Conservation (phyloP, 257 asterid genomes). For the Ilex asprella region DNA sequence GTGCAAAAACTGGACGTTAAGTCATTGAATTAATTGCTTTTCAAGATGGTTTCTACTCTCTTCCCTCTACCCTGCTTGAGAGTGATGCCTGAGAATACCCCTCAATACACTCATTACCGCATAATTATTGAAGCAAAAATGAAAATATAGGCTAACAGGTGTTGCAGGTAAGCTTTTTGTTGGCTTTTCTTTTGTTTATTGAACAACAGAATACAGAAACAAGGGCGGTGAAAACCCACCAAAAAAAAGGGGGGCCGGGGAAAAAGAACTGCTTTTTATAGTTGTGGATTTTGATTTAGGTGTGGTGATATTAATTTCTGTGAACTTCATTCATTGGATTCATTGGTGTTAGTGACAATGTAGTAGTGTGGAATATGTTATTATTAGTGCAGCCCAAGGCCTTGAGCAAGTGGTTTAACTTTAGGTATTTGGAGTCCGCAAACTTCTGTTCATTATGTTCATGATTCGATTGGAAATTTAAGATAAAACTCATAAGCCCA, state of each 20-base stretch:
- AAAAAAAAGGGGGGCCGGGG: not conserved
- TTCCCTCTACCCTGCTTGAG: conserved; percentile 11
- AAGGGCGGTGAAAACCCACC: not conserved
- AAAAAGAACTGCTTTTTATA: conserved; percentile 9
- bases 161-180: conserved; percentile 23
- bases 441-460: not conserved
- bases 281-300: conserved; percentile 24
- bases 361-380: conserved; percentile 39
- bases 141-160: conserved; percentile 15
- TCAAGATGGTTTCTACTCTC: conserved; percentile 14
- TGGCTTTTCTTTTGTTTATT: conserved; percentile 20
- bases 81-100: conserved; percentile 12
- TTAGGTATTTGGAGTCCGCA: not conserved
- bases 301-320: conserved; percentile 21
- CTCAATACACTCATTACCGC: conserved; percentile 10
- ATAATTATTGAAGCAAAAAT: conserved; percentile 12
- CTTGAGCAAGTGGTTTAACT: not conserved
- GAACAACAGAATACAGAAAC: conserved; percentile 23
- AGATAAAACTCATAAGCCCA: no score
- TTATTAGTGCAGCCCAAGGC: conserved; percentile 11
- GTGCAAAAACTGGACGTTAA: conserved; percentile 90
- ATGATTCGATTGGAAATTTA: no score
- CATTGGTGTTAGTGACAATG: conserved; percentile 46
- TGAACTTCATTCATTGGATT: conserved; percentile 52
- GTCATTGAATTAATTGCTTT: conserved; percentile 7